Evolutionary conservation across 805 yeast genomes (phyloP).

Genomic region (Teunomyces lycoperdinae): DNA sequence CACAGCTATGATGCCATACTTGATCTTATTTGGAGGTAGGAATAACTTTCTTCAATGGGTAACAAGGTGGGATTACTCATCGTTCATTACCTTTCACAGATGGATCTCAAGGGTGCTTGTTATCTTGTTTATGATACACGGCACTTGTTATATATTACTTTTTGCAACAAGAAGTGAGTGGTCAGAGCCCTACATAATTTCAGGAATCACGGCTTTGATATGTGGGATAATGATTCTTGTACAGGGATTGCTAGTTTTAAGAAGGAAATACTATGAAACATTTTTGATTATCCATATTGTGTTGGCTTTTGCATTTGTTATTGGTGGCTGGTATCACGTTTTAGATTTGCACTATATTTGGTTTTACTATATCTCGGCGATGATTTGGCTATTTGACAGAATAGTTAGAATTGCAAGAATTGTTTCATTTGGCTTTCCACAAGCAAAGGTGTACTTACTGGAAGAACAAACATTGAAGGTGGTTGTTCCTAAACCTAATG

Average conservation of each 20-base stretch:
- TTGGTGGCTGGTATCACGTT: slow-evolving; percentile 18
- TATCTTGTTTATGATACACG: slow-evolving; percentile 45
- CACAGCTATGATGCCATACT: slow-evolving; percentile 28
- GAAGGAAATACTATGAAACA: slow-evolving; percentile 21
- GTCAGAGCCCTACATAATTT: slow-evolving; percentile 16
- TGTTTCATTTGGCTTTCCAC: slow-evolving; percentile 20
- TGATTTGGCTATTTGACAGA: slow-evolving; percentile 25
- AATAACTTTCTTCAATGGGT: slow-evolving; percentile 37
- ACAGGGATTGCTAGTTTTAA: slow-evolving; percentile 17
- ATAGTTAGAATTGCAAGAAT: slow-evolving; percentile 18
- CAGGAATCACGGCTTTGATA: slow-evolving; percentile 19
- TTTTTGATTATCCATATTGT: slow-evolving; percentile 21
- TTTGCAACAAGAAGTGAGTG: not conserved
- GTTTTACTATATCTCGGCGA: slow-evolving; percentile 16
- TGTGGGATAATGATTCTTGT: slow-evolving; percentile 15
- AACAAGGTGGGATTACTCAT: slow-evolving; percentile 40
- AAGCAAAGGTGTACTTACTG: slow-evolving; percentile 20
- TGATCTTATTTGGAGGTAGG: slow-evolving; percentile 36
- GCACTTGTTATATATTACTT: slow-evolving; percentile 3
- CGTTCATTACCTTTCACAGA: slow-evolving; percentile 57
- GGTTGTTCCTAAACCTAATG: slow-evolving; percentile 18
- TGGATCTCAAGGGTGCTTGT: slow-evolving; percentile 50
- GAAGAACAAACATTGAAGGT: slow-evolving; percentile 25
- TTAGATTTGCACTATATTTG: slow-evolving; percentile 9
- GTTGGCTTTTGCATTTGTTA: slow-evolving; percentile 18